Conservation (phyloP, 441 rosid species). For the Iberis amara region DNA sequence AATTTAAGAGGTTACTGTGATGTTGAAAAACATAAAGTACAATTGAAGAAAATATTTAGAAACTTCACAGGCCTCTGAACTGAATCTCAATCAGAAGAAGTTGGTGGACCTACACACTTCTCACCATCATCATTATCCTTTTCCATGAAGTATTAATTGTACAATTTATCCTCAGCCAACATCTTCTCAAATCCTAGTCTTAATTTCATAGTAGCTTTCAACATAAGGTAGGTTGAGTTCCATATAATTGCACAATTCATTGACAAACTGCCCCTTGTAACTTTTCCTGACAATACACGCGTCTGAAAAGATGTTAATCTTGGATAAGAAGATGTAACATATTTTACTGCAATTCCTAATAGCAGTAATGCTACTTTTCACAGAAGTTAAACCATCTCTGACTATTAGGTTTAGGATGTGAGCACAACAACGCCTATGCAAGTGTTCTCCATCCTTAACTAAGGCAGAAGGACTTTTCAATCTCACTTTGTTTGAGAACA, state of each 20-base stretch:
- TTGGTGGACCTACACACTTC: neutral
- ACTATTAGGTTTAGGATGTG: neutral
- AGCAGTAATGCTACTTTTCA: neutral
- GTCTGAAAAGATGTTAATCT: neutral
- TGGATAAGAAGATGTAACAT: neutral
- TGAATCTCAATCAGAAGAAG: neutral
- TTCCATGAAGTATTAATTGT: neutral
- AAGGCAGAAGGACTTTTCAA: neutral
- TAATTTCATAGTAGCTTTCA: neutral
- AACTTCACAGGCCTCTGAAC: neutral
- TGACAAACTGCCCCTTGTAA: neutral
- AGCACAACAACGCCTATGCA: neutral
- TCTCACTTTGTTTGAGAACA: neutral
- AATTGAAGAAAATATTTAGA: neutral
- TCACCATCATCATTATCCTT: neutral
- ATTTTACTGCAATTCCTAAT: neutral
- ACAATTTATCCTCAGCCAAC: neutral
- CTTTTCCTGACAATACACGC: neutral
- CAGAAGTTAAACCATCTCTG: neutral
- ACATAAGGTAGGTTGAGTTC: neutral
- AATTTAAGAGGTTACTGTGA: neutral
- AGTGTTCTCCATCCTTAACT: neutral
- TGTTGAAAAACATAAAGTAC: neutral
- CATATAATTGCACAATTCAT: neutral
- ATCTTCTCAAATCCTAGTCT: neutral